Evolutionary conservation across 257 asterid genomes (phyloP), one percentile per base, ranked within the genome.

Genomic region (Solanum gandarillasii): DNA sequence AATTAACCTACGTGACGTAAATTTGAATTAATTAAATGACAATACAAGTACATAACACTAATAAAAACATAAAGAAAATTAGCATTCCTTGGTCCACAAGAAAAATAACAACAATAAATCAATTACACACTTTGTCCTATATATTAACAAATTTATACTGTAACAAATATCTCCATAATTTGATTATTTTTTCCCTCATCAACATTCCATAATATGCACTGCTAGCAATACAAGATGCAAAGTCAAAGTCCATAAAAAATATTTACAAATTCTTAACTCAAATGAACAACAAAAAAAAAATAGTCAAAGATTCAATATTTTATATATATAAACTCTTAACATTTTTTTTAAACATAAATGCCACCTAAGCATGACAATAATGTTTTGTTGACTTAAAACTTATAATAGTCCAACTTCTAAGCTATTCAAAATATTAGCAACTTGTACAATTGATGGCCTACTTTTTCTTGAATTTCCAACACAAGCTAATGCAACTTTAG

Each of bases 401-500:
- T 72, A 72, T 74, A 36, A 21, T 18, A 91, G 88, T 43, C 88
- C 91, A 83, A 84, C 87, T 62, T 96, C 98, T 55, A 96, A 87
- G 55, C 85, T 85, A 78, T 48, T 93, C 90, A 96, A 91, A 89
- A 96, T 96, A 9, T 94, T 68, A 1, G 89, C 94, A 5, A 96
- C 93, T 81, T 96, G 98, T 18, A 43, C 89, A 29, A 94, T 94
- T 0, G 94, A 83, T 43, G 98, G 98, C 78, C 98, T 87, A 84
- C 88, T 92, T 43, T 70, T 88, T 83, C 98, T 91, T 29, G 90
- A 91, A 86, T 95, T 96, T 9, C 93, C 99, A 23, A 96, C 98
- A 87, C 98, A 96, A 70, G 96, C 98, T 89, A 91, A 88, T 27
- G 98, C 98, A 88, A 95, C 95, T 87, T 91, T 95, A 32, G 93